Evolutionary conservation across 768 basidiomycete species (phyloP).

Genomic region (Tephrocybe sp.): DNA sequence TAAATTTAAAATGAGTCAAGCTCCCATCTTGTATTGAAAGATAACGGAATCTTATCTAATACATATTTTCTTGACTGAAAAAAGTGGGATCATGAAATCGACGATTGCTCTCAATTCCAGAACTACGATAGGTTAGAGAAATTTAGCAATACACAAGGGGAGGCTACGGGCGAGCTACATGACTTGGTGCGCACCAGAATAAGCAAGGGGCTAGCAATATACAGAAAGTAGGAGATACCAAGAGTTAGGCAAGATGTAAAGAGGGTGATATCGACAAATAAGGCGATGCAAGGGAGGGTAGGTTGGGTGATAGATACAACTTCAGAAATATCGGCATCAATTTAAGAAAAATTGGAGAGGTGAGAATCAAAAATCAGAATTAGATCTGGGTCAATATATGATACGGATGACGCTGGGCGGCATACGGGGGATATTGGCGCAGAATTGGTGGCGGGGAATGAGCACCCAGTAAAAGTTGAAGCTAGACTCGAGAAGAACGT

Average conservation of each 20-base stretch:
- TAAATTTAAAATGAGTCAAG: too few species aligned
- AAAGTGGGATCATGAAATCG: too few species aligned
- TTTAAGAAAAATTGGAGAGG: neutral
- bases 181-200: constrained; percentile 9
- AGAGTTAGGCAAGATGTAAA: constrained; percentile 1
- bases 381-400: neutral
- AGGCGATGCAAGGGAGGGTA: neutral
- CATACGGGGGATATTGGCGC: neutral
- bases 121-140: neutral
- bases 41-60: too few species aligned
- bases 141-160: constrained; percentile 14
- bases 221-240: constrained; percentile 15
- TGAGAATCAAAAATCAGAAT: neutral
- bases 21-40: too few species aligned
- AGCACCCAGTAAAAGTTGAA: constrained; percentile 6
- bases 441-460: neutral
- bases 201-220: constrained; percentile 15
- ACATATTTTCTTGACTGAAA: too few species aligned
- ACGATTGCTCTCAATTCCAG: too few species aligned
- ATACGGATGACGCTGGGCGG: too few species aligned
- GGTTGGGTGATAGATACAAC: constrained; percentile 12
- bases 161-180: constrained; percentile 8
- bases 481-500: neutral
- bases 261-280: constrained; percentile 2
- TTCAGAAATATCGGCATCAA: constrained; percentile 1